Evolutionary conservation across 495 filamentous ascomycete genomes (phyloP).

Genomic region (Penicillium psychrofluorescens): DNA sequence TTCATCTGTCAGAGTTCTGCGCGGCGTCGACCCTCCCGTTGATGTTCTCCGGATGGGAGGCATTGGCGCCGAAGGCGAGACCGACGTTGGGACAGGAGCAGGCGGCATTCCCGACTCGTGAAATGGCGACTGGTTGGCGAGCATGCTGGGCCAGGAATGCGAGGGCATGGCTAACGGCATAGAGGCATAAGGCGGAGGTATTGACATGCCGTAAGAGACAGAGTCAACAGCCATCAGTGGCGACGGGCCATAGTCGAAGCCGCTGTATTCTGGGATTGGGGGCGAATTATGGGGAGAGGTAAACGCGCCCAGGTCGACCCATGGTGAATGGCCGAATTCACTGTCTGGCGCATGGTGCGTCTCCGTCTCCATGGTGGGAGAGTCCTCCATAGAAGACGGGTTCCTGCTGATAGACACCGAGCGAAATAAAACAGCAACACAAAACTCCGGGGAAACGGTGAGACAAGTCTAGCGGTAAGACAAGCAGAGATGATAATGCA

Average conservation of each 20-base stretch:
- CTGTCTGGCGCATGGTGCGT: slow-evolving; percentile 33
- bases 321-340: slow-evolving; percentile 45
- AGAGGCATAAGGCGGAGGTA: slow-evolving; percentile 40
- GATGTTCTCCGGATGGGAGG: slow-evolving; percentile 45
- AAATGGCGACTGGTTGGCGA: slow-evolving; percentile 37
- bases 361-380: slow-evolving; percentile 37
- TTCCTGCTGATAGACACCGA: slow-evolving; percentile 1
- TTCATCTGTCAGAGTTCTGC: slow-evolving; percentile 88
- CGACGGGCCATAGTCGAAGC: slow-evolving; percentile 30
- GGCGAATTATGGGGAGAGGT: slow-evolving; percentile 38
- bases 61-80: slow-evolving; percentile 40
- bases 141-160: slow-evolving; percentile 65
- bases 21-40: slow-evolving; percentile 55
- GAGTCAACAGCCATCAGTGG: slow-evolving; percentile 35
- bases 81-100: slow-evolving; percentile 48
- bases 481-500: slow-evolving; percentile 24
- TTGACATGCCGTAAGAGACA: slow-evolving; percentile 33
- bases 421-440: slow-evolving; percentile 4
- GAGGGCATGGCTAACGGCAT: slow-evolving; percentile 60
- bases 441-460: slow-evolving; percentile 14
- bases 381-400: slow-evolving; percentile 9
- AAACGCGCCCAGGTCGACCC: slow-evolving; percentile 43
- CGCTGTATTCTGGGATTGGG: slow-evolving; percentile 36
- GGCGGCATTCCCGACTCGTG: slow-evolving; percentile 27
- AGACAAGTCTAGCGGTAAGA: slow-evolving; percentile 21